Evolutionary conservation across 768 basidiomycete genomes (phyloP).

Genomic region (Podaxis pistillaris): DNA sequence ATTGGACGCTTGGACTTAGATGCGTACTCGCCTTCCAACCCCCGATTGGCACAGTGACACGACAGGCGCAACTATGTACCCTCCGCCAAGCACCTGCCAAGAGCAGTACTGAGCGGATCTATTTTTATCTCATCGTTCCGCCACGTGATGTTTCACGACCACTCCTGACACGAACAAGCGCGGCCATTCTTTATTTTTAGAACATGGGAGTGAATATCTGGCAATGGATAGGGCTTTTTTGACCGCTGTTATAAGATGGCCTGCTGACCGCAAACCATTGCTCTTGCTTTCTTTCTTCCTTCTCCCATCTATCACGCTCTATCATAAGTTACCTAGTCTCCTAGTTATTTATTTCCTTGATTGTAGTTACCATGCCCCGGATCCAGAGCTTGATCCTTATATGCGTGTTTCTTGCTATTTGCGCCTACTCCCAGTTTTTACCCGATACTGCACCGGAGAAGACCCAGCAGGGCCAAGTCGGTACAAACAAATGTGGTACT

Average conservation of each 20-base stretch:
- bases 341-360: background rate
- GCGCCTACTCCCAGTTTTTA: slow-evolving; percentile 21
- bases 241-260: background rate
- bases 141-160: slow-evolving; percentile 2
- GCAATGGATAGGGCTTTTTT: background rate
- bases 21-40: background rate
- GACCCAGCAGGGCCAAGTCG: slow-evolving; percentile 57
- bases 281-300: background rate
- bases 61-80: background rate
- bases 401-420: background rate
- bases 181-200: background rate
- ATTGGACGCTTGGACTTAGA: background rate
- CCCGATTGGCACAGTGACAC: background rate
- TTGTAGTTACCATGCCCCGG: background rate
- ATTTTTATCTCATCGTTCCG: background rate
- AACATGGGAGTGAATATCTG: background rate
- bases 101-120: background rate
- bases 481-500: slow-evolving; percentile 66
- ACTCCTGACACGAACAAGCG: background rate
- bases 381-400: background rate
- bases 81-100: background rate
- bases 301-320: background rate
- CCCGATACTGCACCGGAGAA: slow-evolving; percentile 46
- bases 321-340: background rate
- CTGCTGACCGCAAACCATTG: no score